Conservation (phyloP, 805 yeast species). For the Candida krabiensis region DNA sequence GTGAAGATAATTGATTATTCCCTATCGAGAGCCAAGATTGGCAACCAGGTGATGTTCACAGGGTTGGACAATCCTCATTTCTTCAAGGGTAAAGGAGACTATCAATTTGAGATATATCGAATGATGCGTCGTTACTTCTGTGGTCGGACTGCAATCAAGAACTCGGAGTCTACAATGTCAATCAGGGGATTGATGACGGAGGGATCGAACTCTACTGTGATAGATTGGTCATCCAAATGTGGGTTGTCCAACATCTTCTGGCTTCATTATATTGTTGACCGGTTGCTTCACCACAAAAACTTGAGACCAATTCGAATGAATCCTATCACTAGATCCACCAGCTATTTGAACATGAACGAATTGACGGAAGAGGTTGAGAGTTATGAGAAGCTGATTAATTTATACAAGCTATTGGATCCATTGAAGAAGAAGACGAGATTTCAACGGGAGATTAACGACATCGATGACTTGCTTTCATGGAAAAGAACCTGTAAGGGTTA, state of each 20-base stretch:
- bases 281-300: slow-evolving; percentile 43
- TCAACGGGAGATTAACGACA: slow-evolving; percentile 15
- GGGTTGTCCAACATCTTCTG: slow-evolving; percentile 60
- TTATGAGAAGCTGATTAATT: slow-evolving; percentile 29
- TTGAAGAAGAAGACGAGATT: slow-evolving; percentile 23
- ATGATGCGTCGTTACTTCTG: slow-evolving; percentile 44
- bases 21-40: slow-evolving; percentile 46
- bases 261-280: slow-evolving; percentile 61
- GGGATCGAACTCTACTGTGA: slow-evolving; percentile 21
- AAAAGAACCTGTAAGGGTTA: no score
- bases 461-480: slow-evolving; percentile 14
- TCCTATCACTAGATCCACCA: slow-evolving; percentile 24
- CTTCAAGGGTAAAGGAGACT: slow-evolving; percentile 59
- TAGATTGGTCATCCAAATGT: slow-evolving; percentile 48
- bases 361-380: slow-evolving; percentile 22
- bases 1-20: slow-evolving; percentile 61
- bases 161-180: slow-evolving; percentile 10
- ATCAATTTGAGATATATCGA: slow-evolving; percentile 61
- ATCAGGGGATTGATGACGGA: slow-evolving; percentile 3
- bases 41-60: slow-evolving; percentile 41
- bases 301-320: slow-evolving; percentile 28
- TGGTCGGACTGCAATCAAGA: not conserved
- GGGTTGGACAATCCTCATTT: slow-evolving; percentile 66
- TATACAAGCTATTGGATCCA: slow-evolving; percentile 38
- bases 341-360: slow-evolving; percentile 18